Conservation (phyloP, 2,329 filamentous ascomycete genomes). For the Corniculantispora saksenae region DNA sequence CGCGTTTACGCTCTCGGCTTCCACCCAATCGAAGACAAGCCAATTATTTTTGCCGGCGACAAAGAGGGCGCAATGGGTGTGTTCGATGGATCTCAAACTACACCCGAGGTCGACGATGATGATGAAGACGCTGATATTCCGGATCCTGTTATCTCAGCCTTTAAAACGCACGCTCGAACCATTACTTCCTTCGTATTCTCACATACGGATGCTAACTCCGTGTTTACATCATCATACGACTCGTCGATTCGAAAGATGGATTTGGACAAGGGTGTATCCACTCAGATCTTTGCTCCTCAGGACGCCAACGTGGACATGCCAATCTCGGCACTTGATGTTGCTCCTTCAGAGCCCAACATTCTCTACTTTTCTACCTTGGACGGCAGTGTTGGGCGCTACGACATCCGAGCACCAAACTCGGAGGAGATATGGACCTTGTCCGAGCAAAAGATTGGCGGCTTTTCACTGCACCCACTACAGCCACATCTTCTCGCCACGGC, state of each 20-base stretch:
- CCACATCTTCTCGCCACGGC: conserved; percentile 86
- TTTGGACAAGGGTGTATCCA: conserved; percentile 74
- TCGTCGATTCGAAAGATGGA: conserved; percentile 88
- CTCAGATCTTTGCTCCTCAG: conserved; percentile 77
- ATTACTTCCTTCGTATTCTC: conserved; percentile 84
- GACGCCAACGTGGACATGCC: conserved; percentile 72
- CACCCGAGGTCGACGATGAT: conserved; percentile 60
- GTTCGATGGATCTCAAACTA: conserved; percentile 80
- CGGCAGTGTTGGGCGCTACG: conserved; percentile 78
- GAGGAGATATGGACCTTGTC: conserved; percentile 73
- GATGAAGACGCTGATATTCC: conserved; percentile 67
- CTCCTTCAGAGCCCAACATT: conserved; percentile 66
- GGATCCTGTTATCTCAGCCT: conserved; percentile 80
- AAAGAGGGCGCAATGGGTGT: conserved; percentile 90
- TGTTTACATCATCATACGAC: conserved; percentile 90
- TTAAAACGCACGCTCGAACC: conserved; percentile 87
- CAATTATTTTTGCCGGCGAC: conserved; percentile 89
- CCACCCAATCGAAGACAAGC: conserved; percentile 83
- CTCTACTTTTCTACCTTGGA: conserved; percentile 87
- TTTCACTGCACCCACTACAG: conserved; percentile 76
- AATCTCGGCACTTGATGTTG: conserved; percentile 82
- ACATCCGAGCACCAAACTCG: conserved; percentile 62
- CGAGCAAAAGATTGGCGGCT: conserved; percentile 95
- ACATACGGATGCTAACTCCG: conserved; percentile 67
- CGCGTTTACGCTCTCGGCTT: conserved; percentile 85